Evolutionary conservation across 352 stramenopile genomes (phyloP), one percentile per base, ranked within the genome.

Genomic region (Pythium biforme): DNA sequence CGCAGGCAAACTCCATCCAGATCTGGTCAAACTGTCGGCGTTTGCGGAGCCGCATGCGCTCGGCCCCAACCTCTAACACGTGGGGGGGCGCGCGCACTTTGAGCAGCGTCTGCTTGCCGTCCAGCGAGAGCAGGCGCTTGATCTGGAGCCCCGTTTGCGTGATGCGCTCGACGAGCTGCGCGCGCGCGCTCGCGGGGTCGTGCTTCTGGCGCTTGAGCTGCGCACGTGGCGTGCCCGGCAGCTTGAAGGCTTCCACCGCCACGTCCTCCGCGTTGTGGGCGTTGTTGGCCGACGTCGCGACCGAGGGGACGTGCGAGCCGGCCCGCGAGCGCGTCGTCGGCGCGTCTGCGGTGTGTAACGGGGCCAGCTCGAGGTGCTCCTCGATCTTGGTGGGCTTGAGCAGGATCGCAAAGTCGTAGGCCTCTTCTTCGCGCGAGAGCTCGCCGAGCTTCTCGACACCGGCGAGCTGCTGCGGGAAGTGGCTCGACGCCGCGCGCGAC

Each of bases 321-420:
- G 17, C 25, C 10, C 55, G 37, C 14, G 47, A 15, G 3, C 27
- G 19, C 7, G 50, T 59, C 27, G 25, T n/a, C n/a, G n/a, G n/a
- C n/a, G 8, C 23, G 10, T 51, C 31, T 14, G 6, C 50, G 31
- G 31, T 34, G 31, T 5, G 31, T 10, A 34, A 19, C 37, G 15
- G 9, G 14, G 37, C 37, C 9, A 26, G 6, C 50, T 33, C 39
- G 23, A 83, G n/a, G 29, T 74, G 64, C 60, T 91, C 79, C 51
- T 92, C 79, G 58, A 74, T 69, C 61, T 91, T 90, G 25, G 76
- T 86, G 40, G 83, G 68, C 46, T 89, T 92, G 43, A 94, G 64
- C 48, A 94, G 20, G 64, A 94, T 92, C n/a, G 83, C 83, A 72
- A 94, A 90, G 53, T 94, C 83, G 64, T 84, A 94, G 37, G 90